Conservation (phyloP, 108 stramenopile species). For the Chaetoceros tenuissimus region DNA sequence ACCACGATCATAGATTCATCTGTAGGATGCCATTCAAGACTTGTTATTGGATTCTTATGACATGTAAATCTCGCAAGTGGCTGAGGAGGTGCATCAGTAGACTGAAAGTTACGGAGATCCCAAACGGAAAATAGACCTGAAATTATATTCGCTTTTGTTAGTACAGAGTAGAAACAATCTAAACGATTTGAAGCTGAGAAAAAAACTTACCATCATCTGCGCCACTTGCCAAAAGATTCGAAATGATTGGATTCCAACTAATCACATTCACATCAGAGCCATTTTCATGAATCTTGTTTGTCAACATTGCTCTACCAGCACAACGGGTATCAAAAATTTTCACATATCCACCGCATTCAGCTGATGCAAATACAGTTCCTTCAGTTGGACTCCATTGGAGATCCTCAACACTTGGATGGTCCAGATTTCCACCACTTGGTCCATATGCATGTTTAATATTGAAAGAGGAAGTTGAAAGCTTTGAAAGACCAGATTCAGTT, state of each 20-base stretch:
- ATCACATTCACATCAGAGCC: constrained; percentile 92
- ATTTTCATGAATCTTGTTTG: constrained; percentile 54
- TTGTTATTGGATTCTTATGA: constrained; percentile 87
- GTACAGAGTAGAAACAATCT: background rate
- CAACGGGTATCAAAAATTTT: constrained; percentile 90
- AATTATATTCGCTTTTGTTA: background rate
- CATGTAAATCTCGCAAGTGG: constrained; percentile 86
- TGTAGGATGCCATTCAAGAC: constrained; percentile 95
- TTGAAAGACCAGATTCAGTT: constrained; percentile 6
- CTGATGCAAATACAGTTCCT: constrained; percentile 86
- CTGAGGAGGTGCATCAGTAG: constrained; percentile 30
- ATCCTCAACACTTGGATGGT: constrained; percentile 85
- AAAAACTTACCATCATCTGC: constrained; percentile 87
- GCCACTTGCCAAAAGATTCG: constrained; percentile 90
- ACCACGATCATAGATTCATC: constrained; percentile 91
- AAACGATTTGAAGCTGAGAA: background rate
- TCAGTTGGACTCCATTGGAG: constrained; percentile 95
- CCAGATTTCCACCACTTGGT: constrained; percentile 24
- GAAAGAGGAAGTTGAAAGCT: constrained; percentile 34
- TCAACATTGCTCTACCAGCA: constrained; percentile 70
- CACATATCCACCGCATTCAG: constrained; percentile 70
- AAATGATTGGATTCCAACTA: constrained; percentile 87
- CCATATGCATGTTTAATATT: constrained; percentile 42
- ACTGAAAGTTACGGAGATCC: constrained; percentile 85
- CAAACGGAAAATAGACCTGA: constrained; percentile 63